Evolutionary conservation across 768 basidiomycete genomes (phyloP), one percentile per base, ranked within the genome.

Genomic region (Mycena vulgaris): DNA sequence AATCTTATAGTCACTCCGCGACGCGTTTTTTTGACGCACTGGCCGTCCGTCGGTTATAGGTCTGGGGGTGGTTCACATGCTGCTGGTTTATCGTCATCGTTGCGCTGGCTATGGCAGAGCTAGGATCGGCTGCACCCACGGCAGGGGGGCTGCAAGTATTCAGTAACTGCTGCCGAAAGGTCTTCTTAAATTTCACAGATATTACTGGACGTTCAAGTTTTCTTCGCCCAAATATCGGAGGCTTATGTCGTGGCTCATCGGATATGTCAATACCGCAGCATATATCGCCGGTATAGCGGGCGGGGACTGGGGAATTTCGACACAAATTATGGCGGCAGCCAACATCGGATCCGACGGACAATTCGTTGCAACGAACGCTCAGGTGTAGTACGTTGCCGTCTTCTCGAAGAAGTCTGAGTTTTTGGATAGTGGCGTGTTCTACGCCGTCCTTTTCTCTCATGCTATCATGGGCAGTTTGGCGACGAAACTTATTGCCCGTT

Each of bases 381-480:
- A 70, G 33, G 11, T 49, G 0, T 70, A 70, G 69, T 65, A 73
- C 65, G 87, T 7, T 27, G 10, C 3, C 33, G 8, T n/a, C 1
- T 2, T 2, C 27, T 31, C 28, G 5, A 27, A n/a, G 39, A 23
- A n/a, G 21, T 42, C 42, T 74, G 21, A 27, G n/a, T 23, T 1
- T 31, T 30, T 27, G 6, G 35, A 42, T 60, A 93, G 93, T 66
- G 93, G 89, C 3, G 86, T 94, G 5, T 95, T 90, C 71, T 82
- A 82, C 25, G 91, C 85, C 5, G 79, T 95, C 58, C 74, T 95
- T 14, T 59, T 92, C 25, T 82, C 86, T 2, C 92, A 95, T 75
- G 92, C 86, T 0, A 66, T 90, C 1, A 77, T 92, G 28, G 94
- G 92, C 73, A 91, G 91, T 70, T 82, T 94, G 19, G 92, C 88